phyloP scores from a whole-genome alignment of 148 eudicot genomes.

The Arctostaphylos glauca region DNA sequence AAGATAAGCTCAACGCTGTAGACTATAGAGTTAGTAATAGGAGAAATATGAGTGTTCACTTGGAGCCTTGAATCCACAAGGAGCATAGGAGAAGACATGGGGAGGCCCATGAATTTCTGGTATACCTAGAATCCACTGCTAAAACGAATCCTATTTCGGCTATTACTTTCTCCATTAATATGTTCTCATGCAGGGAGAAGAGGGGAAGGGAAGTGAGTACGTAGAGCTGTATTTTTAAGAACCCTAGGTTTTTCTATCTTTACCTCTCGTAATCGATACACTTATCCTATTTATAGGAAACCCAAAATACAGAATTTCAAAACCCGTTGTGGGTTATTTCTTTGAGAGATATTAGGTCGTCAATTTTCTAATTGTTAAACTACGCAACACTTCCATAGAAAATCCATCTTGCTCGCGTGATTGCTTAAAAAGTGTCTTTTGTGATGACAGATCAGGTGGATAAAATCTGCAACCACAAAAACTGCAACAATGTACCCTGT shows the following conservation, averaged over 20 bases:
- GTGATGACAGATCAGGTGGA: constrained; percentile 32
- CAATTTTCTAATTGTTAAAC: background rate
- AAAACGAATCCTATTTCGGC: no score
- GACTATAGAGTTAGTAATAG: background rate
- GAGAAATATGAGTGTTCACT: background rate
- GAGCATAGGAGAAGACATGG: background rate
- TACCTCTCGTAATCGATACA: background rate
- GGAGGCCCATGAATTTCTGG: background rate
- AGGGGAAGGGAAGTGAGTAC: background rate
- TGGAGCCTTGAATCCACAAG: background rate
- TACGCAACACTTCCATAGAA: background rate
- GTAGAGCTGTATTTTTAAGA: background rate
- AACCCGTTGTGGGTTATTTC: background rate
- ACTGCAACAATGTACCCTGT: constrained; percentile 44
- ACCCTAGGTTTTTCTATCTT: background rate
- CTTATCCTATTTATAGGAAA: background rate
- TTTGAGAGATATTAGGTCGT: background rate
- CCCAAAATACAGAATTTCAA: background rate
- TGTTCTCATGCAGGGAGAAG: background rate
- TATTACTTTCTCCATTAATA: no score
- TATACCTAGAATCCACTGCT: background rate
- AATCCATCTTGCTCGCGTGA: background rate
- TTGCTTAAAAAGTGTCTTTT: background rate
- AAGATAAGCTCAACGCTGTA: background rate
- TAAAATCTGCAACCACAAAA: constrained; percentile 50